These are phyloP conservation scores for Gynandropsis gynandra DNA, from an alignment of 345 rosid species.

Conservation along the genomic window DNA sequence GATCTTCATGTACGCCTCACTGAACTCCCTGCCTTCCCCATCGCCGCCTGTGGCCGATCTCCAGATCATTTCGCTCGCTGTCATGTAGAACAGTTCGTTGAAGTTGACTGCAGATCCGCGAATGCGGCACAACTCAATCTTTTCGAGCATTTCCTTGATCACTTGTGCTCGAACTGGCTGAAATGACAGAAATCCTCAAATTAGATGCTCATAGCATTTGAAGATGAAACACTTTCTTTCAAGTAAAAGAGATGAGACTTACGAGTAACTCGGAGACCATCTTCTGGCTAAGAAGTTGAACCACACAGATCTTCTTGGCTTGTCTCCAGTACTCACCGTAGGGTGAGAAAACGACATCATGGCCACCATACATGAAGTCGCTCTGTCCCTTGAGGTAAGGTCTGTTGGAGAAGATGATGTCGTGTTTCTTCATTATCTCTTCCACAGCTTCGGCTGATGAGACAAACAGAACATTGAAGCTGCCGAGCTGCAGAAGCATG, in stretches of 20 bases:
- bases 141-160: too few species aligned
- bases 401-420: background rate
- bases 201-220: too few species aligned
- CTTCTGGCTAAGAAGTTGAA: constrained; percentile 21
- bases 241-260: background rate
- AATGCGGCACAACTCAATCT: too few species aligned
- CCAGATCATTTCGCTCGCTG: background rate
- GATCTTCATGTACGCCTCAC: background rate
- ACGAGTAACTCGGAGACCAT: constrained; percentile 20
- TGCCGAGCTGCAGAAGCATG: constrained; percentile 4
- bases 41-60: too few species aligned
- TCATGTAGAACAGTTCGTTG: background rate
- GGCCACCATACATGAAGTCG: background rate
- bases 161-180: too few species aligned
- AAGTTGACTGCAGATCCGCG: background rate
- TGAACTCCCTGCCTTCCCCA: background rate
- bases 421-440: constrained; percentile 6
- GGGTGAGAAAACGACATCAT: constrained; percentile 28
- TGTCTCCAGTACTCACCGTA: constrained; percentile 25
- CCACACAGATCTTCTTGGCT: constrained; percentile 16
- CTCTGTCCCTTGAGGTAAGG: background rate
- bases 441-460: constrained; percentile 5
- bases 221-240: background rate
- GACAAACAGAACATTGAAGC: background rate
- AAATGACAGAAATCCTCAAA: background rate